A percentile compares a stretch with the other conserved stretches of the same genome.
Evolutionary conservation across 495 filamentous ascomycete species (phyloP).

Genomic region (Penicillium desertorum): DNA sequence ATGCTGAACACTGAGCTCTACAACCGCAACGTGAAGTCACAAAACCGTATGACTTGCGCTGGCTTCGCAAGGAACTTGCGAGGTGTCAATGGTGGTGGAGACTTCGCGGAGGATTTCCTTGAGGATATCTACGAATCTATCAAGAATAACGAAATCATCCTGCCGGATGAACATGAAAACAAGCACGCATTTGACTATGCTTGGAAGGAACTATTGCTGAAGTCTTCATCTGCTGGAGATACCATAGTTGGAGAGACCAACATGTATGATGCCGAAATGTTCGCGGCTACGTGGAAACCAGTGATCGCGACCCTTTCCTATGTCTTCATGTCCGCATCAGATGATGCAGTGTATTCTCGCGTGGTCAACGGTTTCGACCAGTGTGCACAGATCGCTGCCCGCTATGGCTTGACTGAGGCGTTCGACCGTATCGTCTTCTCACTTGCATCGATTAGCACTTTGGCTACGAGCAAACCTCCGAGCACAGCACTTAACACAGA

Average conservation of each 20-base stretch:
- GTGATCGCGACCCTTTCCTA: slow-evolving; percentile 94
- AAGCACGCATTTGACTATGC: slow-evolving; percentile 94
- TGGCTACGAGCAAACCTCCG: slow-evolving; percentile 69
- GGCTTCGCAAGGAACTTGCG: slow-evolving; percentile 87
- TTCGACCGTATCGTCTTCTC: slow-evolving; percentile 89
- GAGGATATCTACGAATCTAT: slow-evolving; percentile 89
- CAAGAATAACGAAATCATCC: slow-evolving; percentile 88
- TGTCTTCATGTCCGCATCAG: slow-evolving; percentile 97
- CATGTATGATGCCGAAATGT: slow-evolving; percentile 96
- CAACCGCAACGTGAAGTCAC: slow-evolving; percentile 82
- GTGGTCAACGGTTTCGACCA: slow-evolving; percentile 95
- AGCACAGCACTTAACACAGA: slow-evolving; percentile 93
- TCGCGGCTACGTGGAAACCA: slow-evolving; percentile 91
- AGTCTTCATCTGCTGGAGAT: slow-evolving; percentile 72
- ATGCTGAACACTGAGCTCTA: slow-evolving; percentile 94
- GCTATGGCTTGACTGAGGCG: slow-evolving; percentile 78
- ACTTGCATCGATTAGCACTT: slow-evolving; percentile 83
- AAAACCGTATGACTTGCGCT: slow-evolving; percentile 74
- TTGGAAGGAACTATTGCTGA: slow-evolving; percentile 90
- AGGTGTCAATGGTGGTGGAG: slow-evolving; percentile 79
- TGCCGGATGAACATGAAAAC: slow-evolving; percentile 97
- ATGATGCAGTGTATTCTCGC: slow-evolving; percentile 93
- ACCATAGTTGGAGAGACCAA: slow-evolving; percentile 85
- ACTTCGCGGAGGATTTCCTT: slow-evolving; percentile 84
- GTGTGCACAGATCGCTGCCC: slow-evolving; percentile 89